Conservation (phyloP, 192 early-diverging fungal species). For the Podila epigama region DNA sequence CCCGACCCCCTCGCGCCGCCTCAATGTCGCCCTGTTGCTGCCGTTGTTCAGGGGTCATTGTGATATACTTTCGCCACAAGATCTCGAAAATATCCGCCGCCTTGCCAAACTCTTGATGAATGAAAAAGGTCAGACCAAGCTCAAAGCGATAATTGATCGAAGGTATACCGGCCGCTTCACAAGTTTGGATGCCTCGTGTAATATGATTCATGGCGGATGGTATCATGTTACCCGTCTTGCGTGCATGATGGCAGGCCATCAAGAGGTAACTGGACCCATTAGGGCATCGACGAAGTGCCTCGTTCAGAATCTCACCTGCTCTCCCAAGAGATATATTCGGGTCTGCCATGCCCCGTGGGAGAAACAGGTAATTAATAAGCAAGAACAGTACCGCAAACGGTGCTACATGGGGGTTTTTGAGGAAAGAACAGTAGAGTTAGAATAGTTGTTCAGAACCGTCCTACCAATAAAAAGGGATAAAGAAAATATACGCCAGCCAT, state of each 20-base stretch:
- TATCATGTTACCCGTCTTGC: conserved; percentile 49
- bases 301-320: conserved; percentile 41
- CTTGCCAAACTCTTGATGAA: conserved; percentile 45
- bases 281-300: conserved; percentile 41
- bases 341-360: conserved; percentile 46
- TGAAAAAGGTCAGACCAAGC: conserved; percentile 50
- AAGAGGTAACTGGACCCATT: conserved; percentile 50
- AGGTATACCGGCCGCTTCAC: conserved; percentile 41
- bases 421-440: background rate
- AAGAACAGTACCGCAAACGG: conserved; percentile 49
- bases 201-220: conserved; percentile 48
- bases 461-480: too few relatives aligned
- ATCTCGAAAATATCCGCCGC: conserved; percentile 54
- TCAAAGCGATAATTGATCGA: conserved; percentile 54
- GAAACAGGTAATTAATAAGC: conserved; percentile 48
- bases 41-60: background rate
- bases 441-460: background rate
- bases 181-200: conserved; percentile 42
- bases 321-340: conserved; percentile 29
- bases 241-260: conserved; percentile 51
- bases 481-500: background rate
- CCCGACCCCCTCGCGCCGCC: background rate
- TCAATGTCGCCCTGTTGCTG: background rate
- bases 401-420: conserved; percentile 7
- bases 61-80: conserved; percentile 38